Percentiles rank a stretch among this genome's conserved stretches.
These are phyloP conservation scores for Rhizopogon roseolus DNA, from an alignment of 768 basidiomycete genomes.

Conservation along the genomic window DNA sequence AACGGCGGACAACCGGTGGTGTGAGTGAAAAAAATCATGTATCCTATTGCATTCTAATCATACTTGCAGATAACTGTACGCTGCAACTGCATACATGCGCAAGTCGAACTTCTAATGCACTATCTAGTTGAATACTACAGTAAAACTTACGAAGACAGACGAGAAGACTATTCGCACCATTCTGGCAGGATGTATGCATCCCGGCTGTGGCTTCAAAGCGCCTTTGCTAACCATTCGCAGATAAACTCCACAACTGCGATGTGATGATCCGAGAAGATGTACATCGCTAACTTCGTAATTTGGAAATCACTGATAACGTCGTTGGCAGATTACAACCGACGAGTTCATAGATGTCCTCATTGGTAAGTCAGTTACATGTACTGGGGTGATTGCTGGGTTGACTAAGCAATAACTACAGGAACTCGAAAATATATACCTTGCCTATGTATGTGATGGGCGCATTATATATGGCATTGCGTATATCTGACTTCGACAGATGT, in stretches of 20 bases:
- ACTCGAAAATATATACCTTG: slow-evolving; percentile 95
- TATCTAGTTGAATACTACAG: slow-evolving; percentile 75
- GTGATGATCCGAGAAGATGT: slow-evolving; percentile 99
- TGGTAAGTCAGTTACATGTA: slow-evolving; percentile 37
- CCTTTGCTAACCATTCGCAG: slow-evolving; percentile 30
- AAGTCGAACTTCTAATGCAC: not conserved
- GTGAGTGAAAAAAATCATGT: slow-evolving; percentile 38
- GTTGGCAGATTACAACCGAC: slow-evolving; percentile 78
- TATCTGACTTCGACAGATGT: slow-evolving; percentile 53
- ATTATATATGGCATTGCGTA: slow-evolving; percentile 1
- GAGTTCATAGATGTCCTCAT: slow-evolving; percentile 99
- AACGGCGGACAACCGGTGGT: slow-evolving; percentile 87
- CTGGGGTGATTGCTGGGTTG: not conserved
- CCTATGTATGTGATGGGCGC: slow-evolving; percentile 53
- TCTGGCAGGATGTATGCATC: slow-evolving; percentile 71
- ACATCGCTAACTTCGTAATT: slow-evolving; percentile 15
- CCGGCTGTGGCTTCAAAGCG: not conserved
- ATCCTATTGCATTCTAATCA: slow-evolving; percentile 5
- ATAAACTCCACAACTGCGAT: slow-evolving; percentile 91
- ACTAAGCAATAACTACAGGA: slow-evolving; percentile 36
- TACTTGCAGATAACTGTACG: slow-evolving; percentile 61
- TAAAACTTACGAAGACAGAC: slow-evolving; percentile 91
- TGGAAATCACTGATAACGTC: slow-evolving; percentile 4
- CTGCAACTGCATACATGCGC: slow-evolving; percentile 8
- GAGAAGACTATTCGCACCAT: slow-evolving; percentile 94